Evolutionary conservation across 352 stramenopile species (phyloP).

Genomic region (Globisporangium nagaii): DNA sequence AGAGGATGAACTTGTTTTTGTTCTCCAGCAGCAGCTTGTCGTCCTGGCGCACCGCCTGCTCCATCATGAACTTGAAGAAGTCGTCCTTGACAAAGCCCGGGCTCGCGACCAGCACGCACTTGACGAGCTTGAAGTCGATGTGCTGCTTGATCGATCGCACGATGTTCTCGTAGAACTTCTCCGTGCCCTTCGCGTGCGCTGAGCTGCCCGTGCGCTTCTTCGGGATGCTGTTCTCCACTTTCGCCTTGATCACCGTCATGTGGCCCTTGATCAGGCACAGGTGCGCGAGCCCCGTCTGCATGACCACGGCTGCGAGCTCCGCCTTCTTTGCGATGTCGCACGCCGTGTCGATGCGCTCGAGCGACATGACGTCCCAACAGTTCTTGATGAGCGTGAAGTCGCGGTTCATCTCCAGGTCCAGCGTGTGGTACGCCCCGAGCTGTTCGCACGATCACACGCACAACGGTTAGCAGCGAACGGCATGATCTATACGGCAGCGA

Average conservation of each 20-base stretch:
- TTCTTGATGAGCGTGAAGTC: conserved; percentile 96
- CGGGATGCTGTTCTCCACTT: conserved; percentile 96
- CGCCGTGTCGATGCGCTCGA: conserved; percentile 95
- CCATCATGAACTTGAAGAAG: conserved; percentile 95
- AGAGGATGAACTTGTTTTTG: conserved; percentile 96
- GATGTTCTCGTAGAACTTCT: conserved; percentile 96
- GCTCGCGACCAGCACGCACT: conserved; percentile 94
- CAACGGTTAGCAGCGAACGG: not conserved
- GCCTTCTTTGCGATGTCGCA: conserved; percentile 93
- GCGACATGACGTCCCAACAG: conserved; percentile 96
- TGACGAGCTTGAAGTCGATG: conserved; percentile 96
- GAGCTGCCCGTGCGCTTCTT: conserved; percentile 95
- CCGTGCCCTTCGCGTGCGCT: conserved; percentile 90
- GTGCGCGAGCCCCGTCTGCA: conserved; percentile 94
- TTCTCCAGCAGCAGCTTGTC: conserved; percentile 95
- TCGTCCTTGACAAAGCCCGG: conserved; percentile 98
- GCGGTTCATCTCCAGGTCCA: conserved; percentile 95
- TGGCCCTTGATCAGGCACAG: conserved; percentile 97
- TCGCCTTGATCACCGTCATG: conserved; percentile 93
- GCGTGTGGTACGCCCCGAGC: conserved; percentile 96
- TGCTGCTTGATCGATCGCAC: conserved; percentile 94
- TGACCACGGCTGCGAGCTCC: conserved; percentile 95
- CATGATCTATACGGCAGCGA: not conserved
- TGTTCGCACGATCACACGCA: conserved; percentile 17
- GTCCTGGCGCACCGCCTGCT: conserved; percentile 89